Conservation (phyloP, 2,329 filamentous ascomycete species). For the Grosmannia clavigera region DNA sequence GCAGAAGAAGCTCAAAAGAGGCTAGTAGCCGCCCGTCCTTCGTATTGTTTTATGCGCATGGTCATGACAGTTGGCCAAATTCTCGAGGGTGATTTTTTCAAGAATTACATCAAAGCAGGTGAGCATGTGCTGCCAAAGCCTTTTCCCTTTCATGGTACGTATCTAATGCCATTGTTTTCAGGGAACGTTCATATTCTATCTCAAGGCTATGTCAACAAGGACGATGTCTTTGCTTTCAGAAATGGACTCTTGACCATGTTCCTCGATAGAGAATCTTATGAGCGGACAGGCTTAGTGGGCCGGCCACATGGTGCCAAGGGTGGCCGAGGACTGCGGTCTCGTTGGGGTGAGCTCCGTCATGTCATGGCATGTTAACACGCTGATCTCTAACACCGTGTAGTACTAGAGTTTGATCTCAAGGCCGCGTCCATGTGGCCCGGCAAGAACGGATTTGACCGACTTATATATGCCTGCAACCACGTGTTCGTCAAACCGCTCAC, state of each 20-base stretch:
- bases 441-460: slow-evolving; percentile 68
- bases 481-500: slow-evolving; percentile 54
- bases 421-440: slow-evolving; percentile 66
- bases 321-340: slow-evolving; percentile 46
- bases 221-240: slow-evolving; percentile 59
- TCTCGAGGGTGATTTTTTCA: slow-evolving; percentile 65
- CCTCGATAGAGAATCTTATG: slow-evolving; percentile 70
- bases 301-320: slow-evolving; percentile 50
- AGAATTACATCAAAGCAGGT: slow-evolving; percentile 74
- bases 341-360: slow-evolving; percentile 50
- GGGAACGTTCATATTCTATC: slow-evolving; percentile 77
- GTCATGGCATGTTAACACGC: too few relatives aligned
- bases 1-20: slow-evolving; percentile 41
- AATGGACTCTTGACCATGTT: slow-evolving; percentile 64
- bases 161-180: slow-evolving; percentile 19
- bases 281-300: slow-evolving; percentile 69
- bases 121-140: not conserved
- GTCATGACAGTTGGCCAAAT: slow-evolving; percentile 62
- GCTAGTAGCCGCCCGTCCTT: slow-evolving; percentile 22
- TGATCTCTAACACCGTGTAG: slow-evolving; percentile 27
- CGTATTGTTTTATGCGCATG: slow-evolving; percentile 50
- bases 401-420: slow-evolving; percentile 65
- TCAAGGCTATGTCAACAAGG: slow-evolving; percentile 55
- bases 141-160: not conserved
- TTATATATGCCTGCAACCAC: slow-evolving; percentile 67